Conservation (phyloP, 2,329 filamentous ascomycete species). For the Exophiala phaeomuriformis region DNA sequence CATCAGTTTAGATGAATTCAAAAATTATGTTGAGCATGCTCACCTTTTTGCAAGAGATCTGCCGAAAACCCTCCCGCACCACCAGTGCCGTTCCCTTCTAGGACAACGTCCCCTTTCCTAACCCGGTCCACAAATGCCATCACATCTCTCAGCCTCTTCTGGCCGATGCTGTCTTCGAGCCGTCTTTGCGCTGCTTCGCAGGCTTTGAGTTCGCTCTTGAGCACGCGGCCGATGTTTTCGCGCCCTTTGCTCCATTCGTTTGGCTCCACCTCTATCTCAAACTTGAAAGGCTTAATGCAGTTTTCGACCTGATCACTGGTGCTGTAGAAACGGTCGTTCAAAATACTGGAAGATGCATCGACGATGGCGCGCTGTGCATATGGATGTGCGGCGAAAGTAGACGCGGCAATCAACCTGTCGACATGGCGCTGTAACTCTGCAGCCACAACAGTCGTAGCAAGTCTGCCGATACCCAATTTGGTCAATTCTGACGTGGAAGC, state of each 20-base stretch:
- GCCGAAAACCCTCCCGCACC: conserved; percentile 93
- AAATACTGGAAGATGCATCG: conserved; percentile 78
- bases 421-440: conserved; percentile 79
- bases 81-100: conserved; percentile 74
- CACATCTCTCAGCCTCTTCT: conserved; percentile 80
- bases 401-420: conserved; percentile 67
- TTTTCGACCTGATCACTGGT: conserved; percentile 98
- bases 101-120: conserved; percentile 71
- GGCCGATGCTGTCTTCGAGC: conserved; percentile 70
- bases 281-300: conserved; percentile 98
- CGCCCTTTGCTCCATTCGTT: conserved; percentile 79
- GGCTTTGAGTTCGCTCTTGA: conserved; percentile 81
- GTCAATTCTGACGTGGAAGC: conserved; percentile 84
- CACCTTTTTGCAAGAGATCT: conserved; percentile 74
- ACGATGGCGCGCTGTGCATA: conserved; percentile 89
- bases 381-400: conserved; percentile 81
- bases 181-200: conserved; percentile 71
- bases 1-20: conserved; percentile 14
- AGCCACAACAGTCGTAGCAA: conserved; percentile 87
- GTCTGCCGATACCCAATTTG: conserved; percentile 83
- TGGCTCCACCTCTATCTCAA: conserved; percentile 89
- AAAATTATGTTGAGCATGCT: conserved; percentile 26
- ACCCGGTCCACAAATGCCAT: conserved; percentile 86
- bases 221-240: conserved; percentile 68
- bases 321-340: conserved; percentile 92